Evolutionary conservation across 306 rosid species (phyloP).

Genomic region (Albizia julibrissin): DNA sequence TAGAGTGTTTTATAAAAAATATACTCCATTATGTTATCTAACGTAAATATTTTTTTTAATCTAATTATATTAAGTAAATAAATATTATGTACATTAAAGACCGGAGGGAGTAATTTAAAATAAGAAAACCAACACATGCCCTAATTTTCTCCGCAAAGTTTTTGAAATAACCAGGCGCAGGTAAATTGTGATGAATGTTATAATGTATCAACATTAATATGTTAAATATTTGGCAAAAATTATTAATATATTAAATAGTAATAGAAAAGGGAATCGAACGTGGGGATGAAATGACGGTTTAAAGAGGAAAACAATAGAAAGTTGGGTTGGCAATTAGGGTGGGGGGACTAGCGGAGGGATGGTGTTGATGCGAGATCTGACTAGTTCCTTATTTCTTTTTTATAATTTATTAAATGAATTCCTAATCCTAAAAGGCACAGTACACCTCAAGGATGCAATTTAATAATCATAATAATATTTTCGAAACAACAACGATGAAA

Average conservation of each 20-base stretch:
- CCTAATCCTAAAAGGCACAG: slow-evolving; percentile 27
- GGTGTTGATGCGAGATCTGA: slow-evolving; percentile 27
- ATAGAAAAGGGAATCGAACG: neutral
- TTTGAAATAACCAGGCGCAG: neutral
- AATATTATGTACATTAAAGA: too few species aligned
- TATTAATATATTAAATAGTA: neutral
- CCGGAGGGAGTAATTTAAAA: too few species aligned
- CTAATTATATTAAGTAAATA: too few species aligned
- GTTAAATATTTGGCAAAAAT: neutral
- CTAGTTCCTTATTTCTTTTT: slow-evolving; percentile 19
- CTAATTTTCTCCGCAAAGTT: neutral
- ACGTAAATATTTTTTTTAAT: too few species aligned
- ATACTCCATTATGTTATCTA: too few species aligned
- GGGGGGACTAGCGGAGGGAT: slow-evolving; percentile 12
- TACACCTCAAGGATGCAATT: neutral
- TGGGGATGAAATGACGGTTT: slow-evolving; percentile 20
- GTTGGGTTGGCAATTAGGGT: slow-evolving; percentile 1
- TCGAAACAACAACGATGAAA: neutral
- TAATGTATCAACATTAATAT: neutral
- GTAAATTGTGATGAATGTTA: neutral
- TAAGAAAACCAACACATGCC: too few species aligned
- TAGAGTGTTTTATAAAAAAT: too few species aligned
- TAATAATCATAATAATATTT: neutral
- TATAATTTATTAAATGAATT: neutral
- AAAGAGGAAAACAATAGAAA: neutral